These are phyloP conservation scores for Sporobolomyces pararoseus DNA, from an alignment of 768 basidiomycete genomes.

Conservation along the genomic window DNA sequence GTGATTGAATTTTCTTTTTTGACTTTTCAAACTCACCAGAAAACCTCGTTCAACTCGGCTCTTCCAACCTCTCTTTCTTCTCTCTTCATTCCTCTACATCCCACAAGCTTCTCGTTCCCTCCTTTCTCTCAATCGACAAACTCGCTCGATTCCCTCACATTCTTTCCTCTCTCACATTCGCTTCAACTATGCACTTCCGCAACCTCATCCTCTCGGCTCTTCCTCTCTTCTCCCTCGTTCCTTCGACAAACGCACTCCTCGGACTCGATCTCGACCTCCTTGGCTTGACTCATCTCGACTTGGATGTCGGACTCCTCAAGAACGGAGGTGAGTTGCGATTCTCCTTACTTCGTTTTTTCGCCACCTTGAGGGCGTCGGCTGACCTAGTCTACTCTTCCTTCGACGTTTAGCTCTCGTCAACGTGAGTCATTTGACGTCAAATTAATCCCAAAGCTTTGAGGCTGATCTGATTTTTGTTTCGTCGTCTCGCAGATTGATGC, in stretches of 20 bases:
- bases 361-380: neutral
- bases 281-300: conserved; percentile 6
- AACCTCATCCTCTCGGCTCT: conserved; percentile 1
- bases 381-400: too few relatives aligned
- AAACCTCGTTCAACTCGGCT: neutral
- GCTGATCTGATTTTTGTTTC: too few relatives aligned
- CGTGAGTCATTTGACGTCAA: conserved; percentile 3
- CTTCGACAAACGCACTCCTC: conserved; percentile 1
- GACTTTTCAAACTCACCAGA: neutral
- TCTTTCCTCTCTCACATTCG: neutral
- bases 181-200: neutral
- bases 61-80: neutral
- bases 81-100: neutral
- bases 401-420: conserved; percentile 16
- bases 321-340: conserved; percentile 1
- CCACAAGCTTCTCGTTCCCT: neutral
- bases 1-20: neutral
- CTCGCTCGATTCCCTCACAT: neutral
- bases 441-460: too few relatives aligned
- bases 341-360: too few relatives aligned
- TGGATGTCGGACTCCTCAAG: conserved; percentile 21
- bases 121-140: neutral
- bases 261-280: conserved; percentile 12
- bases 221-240: conserved; percentile 9
- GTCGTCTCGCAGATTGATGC: conserved; percentile 9